Base-by-base conservation (phyloP, 2,329 filamentous ascomycete species). In the Aspergillus clavatus region DNA sequence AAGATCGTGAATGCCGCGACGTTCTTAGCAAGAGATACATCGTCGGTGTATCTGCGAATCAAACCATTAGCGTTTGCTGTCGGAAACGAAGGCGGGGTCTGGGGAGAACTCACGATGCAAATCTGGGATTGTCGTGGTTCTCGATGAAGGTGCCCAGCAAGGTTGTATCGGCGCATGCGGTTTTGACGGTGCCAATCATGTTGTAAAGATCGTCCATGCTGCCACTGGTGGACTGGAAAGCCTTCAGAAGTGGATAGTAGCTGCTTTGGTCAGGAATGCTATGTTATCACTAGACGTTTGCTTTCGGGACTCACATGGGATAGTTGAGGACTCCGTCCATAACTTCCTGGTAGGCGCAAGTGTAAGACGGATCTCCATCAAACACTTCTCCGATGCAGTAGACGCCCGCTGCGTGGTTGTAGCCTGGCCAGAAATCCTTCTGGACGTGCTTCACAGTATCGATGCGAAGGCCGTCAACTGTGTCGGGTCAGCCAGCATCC, bases 41-140 rank as follows among this genome's bases (percentile, higher is more conserved):
- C 64, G 12, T 46, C 38, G 6, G 64, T 66, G 46, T 66, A 66
- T 7, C 60, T 58, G 12, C 26, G 33, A n/a, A 5, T 28, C 10
- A 28, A 39, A 36, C 36, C 27, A 3, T 14, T 28, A 19, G 27
- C 22, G 16, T 19, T n/a, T n/a, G n/a, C n/a, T n/a, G n/a, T n/a
- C n/a, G n/a, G n/a, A n/a, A n/a, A n/a, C n/a, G n/a, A 16, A 12
- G 10, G 23, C 19, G 19, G 7, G 16, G 12, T 19, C 4, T 21
- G 12, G 16, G 18, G 2, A 31, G 14, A 22, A 33, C 55, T 40
- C 48, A 64, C 56, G 45, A 59, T 12, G 78, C 61, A 57, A 80
- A 82, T 12, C 80, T 76, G 4, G 76, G 63, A 47, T 78, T 75
- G 58, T 83, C 81, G 58, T 83, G 80, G 58, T 82, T 83, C 55